A percentile compares a stretch with the other conserved stretches of the same genome.
These are phyloP conservation scores for Lolium multiflorum DNA, from an alignment of 176 grass and related monocot genomes.

Conservation along the genomic window DNA sequence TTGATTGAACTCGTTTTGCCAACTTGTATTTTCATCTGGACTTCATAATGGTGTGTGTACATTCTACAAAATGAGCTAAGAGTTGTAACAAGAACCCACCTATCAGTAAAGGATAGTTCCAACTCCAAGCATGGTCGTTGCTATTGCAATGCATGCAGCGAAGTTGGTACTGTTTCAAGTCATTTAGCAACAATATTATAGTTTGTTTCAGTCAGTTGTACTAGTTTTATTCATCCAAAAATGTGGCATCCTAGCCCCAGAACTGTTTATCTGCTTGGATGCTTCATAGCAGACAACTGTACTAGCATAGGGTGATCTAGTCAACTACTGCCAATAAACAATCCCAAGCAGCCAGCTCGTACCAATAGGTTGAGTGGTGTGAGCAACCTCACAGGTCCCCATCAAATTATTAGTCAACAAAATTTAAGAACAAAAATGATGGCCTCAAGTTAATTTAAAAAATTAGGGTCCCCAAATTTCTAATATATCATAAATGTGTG, in stretches of 20 bases:
- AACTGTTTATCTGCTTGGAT: too few species aligned
- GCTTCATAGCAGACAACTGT: too few species aligned
- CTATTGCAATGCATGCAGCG: neutral
- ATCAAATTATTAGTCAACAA: too few species aligned
- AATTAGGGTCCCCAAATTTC: neutral
- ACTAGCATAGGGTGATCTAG: too few species aligned
- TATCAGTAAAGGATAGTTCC: conserved; percentile 15
- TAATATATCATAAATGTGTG: neutral
- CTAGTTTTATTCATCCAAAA: neutral
- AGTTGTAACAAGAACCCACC: neutral
- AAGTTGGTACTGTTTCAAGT: neutral
- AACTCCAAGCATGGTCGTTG: neutral
- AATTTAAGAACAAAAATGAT: neutral
- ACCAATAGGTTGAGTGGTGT: too few species aligned
- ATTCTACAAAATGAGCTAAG: neutral
- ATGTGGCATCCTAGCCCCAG: neutral
- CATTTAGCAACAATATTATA: conserved; percentile 5
- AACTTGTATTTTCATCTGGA: conserved; percentile 19
- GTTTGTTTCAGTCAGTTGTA: neutral
- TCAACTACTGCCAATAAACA: too few species aligned
- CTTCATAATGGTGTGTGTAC: conserved; percentile 3
- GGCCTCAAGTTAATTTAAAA: too few species aligned
- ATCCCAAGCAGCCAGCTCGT: too few species aligned
- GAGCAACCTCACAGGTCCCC: too few species aligned
- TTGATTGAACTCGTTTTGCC: neutral